Conservation (phyloP, 257 asterid species). For the Solanum etuberosum region DNA sequence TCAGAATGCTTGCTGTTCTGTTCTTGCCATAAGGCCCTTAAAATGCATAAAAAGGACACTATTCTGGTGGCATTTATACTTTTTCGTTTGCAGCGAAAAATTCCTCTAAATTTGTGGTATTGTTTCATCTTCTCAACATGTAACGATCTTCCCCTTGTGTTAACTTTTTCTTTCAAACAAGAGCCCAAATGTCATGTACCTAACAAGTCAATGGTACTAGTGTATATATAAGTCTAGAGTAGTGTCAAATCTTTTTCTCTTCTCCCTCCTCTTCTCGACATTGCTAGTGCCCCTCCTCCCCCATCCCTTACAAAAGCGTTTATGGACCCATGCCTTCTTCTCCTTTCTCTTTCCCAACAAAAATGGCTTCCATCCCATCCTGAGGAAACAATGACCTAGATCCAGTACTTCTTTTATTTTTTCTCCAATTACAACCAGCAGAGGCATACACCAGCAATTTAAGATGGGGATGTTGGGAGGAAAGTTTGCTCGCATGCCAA, state of each 20-base stretch:
- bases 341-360: not conserved
- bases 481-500: not conserved
- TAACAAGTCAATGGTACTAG: not conserved
- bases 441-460: not conserved
- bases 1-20: not conserved
- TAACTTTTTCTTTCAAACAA: not conserved
- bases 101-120: not conserved
- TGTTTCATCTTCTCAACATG: not conserved
- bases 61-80: not conserved
- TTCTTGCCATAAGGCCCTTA: not conserved
- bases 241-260: not conserved
- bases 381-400: not conserved
- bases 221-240: not conserved
- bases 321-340: not conserved
- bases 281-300: not conserved
- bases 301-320: not conserved
- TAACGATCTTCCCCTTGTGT: not conserved
- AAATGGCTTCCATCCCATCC: not conserved
- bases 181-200: not conserved
- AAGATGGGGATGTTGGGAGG: not conserved
- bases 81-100: not conserved
- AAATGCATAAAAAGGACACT: not conserved
- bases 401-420: not conserved
- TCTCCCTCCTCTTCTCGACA: not conserved
- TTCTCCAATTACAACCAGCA: not conserved